phyloP scores from a whole-genome alignment of 495 filamentous ascomycete species.

The Mycothermus thermophilus region DNA sequence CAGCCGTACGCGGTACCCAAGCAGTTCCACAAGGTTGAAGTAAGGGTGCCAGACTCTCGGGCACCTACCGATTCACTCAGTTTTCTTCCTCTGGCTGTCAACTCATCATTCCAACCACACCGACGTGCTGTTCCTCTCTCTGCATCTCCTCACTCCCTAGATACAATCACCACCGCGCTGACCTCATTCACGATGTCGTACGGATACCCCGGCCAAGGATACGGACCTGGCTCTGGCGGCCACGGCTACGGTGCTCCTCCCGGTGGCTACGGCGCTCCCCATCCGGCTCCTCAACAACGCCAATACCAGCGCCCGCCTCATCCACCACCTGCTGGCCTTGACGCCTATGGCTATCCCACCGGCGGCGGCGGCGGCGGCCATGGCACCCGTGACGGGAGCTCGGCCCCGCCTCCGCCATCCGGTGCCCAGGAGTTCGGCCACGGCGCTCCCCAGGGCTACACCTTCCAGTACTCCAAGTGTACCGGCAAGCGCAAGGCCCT shows the following conservation, averaged over 20 bases:
- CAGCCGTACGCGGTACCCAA: no score
- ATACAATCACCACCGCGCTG: no score
- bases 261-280: conserved; percentile 2
- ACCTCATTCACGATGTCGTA: no score
- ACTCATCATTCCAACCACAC: no score
- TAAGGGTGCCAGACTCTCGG: no score
- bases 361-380: conserved; percentile 13
- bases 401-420: conserved; percentile 36
- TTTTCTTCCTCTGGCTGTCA: no score
- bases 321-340: conserved; percentile 5
- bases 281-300: not conserved
- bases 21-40: no score
- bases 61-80: no score
- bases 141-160: no score
- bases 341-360: conserved; percentile 26
- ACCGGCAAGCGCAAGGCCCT: conserved; percentile 76
- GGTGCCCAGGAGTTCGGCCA: conserved; percentile 34
- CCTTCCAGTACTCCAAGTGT: conserved; percentile 79
- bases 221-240: conserved; percentile 12
- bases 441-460: conserved; percentile 33
- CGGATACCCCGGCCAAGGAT: conserved; percentile 24
- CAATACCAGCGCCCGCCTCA: not conserved
- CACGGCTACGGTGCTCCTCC: not conserved
- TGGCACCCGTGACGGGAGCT: conserved; percentile 14
- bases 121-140: no score